Conservation (phyloP, 805 yeast genomes). For the Myxozyma udenii region DNA sequence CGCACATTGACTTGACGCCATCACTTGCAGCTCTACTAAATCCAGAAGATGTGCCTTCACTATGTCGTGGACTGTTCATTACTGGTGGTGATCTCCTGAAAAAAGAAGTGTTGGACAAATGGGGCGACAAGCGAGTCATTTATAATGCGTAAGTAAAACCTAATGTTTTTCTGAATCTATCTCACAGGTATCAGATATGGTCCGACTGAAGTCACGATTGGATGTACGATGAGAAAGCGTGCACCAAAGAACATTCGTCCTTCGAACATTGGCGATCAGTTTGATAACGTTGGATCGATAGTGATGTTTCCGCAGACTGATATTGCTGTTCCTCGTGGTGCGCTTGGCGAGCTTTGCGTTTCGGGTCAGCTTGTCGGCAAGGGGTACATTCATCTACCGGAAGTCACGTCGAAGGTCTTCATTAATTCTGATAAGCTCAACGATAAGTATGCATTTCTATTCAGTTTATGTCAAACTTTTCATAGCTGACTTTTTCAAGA, state of each 20-base stretch:
- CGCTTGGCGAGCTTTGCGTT: conserved; percentile 36
- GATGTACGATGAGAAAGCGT: conserved; percentile 29
- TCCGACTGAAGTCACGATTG: conserved; percentile 35
- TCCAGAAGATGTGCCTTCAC: conserved; percentile 52
- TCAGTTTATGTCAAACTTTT: background rate
- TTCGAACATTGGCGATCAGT: conserved; percentile 32
- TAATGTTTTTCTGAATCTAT: background rate
- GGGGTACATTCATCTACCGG: conserved; percentile 33
- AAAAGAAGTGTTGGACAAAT: conserved; percentile 30
- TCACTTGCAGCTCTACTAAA: conserved; percentile 75
- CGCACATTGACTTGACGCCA: conserved; percentile 34
- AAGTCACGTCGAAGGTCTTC: conserved; percentile 29
- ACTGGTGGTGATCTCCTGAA: conserved; percentile 34
- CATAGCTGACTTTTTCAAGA: background rate
- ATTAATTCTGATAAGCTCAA: conserved; percentile 2
- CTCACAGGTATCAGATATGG: conserved; percentile 23
- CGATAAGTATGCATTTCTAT: conserved; percentile 8
- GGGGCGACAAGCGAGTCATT: conserved; percentile 31
- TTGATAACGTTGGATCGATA: conserved; percentile 31
- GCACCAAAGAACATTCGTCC: conserved; percentile 29
- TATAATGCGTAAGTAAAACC: conserved; percentile 29
- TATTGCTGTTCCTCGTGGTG: conserved; percentile 31
- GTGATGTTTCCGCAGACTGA: conserved; percentile 21
- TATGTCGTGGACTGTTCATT: conserved; percentile 31
- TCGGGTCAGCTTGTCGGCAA: conserved; percentile 35